Percentiles rank a stretch among this genome's conserved stretches.
These are phyloP conservation scores for Nyctanthes arbortristis DNA, from an alignment of 257 asterid species.

Conservation along the genomic window DNA sequence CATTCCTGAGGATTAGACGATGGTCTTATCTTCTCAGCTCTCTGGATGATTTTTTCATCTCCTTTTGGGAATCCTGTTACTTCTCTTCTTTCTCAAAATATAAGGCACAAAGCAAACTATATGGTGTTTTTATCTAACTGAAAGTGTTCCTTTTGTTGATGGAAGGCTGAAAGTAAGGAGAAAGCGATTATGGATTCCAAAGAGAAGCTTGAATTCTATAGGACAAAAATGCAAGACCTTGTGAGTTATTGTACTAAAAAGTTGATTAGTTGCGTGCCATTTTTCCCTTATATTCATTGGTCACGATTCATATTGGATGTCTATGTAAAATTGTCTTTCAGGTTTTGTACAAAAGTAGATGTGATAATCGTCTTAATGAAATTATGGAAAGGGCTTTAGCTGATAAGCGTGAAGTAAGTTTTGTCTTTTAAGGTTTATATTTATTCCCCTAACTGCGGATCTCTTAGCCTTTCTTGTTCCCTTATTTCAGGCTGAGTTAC, in stretches of 20 bases:
- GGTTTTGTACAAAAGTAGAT: constrained; percentile 97
- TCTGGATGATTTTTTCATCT: background rate
- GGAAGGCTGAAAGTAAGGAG: constrained; percentile 75
- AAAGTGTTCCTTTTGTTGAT: constrained; percentile 32
- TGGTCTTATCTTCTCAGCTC: background rate
- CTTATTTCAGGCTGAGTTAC: constrained; percentile 74
- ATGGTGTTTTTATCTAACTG: constrained; percentile 14
- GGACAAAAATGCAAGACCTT: constrained; percentile 98
- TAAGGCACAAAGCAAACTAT: constrained; percentile 9
- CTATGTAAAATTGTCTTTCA: constrained; percentile 33
- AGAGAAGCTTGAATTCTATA: constrained; percentile 92
- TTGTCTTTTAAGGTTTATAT: constrained; percentile 23
- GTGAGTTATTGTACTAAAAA: constrained; percentile 51
- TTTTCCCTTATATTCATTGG: too few species aligned
- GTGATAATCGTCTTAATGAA: constrained; percentile 97
- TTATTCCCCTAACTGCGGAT: background rate
- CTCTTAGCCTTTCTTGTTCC: background rate
- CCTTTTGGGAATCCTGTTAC: constrained; percentile 19
- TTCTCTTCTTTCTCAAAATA: constrained; percentile 12
- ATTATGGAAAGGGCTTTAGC: constrained; percentile 95
- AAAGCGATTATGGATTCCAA: constrained; percentile 78
- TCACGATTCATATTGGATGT: too few species aligned
- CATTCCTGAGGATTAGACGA: background rate
- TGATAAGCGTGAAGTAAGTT: constrained; percentile 81
- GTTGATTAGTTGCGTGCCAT: too few species aligned